Conservation (phyloP, 257 asterid species). For the Solanum neorickii region DNA sequence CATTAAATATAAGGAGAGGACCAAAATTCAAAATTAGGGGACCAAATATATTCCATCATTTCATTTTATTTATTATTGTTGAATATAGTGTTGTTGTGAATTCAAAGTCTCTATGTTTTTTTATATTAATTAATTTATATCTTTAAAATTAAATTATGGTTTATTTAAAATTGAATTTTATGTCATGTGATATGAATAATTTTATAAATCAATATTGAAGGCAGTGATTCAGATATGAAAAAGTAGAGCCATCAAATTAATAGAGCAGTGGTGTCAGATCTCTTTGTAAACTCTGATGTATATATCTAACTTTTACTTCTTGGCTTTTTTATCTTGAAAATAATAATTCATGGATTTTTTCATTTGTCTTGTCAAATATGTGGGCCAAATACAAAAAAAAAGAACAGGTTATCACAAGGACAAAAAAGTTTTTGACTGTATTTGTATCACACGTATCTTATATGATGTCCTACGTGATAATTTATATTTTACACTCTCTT, state of each 20-base stretch:
- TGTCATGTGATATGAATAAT: neutral
- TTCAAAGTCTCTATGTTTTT: neutral
- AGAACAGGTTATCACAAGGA: neutral
- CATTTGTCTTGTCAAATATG: neutral
- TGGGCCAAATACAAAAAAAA: neutral
- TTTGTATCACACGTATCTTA: neutral
- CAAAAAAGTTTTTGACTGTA: neutral
- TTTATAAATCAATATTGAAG: neutral
- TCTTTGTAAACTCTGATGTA: neutral
- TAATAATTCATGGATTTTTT: neutral
- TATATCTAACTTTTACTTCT: neutral
- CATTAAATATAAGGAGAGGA: neutral
- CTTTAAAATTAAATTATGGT: neutral
- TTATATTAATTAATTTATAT: neutral
- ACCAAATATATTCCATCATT: neutral
- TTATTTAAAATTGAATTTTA: neutral
- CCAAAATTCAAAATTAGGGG: neutral
- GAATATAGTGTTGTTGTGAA: neutral
- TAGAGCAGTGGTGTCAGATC: neutral
- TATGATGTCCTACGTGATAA: rapidly evolving
- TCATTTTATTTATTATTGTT: neutral
- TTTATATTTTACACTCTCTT: too few species aligned
- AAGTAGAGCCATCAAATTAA: neutral
- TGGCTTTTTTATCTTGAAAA: neutral
- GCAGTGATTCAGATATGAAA: neutral